Evolutionary conservation across 345 rosid genomes (phyloP), one percentile per base, ranked within the genome.

Genomic region (Combretum micranthum): DNA sequence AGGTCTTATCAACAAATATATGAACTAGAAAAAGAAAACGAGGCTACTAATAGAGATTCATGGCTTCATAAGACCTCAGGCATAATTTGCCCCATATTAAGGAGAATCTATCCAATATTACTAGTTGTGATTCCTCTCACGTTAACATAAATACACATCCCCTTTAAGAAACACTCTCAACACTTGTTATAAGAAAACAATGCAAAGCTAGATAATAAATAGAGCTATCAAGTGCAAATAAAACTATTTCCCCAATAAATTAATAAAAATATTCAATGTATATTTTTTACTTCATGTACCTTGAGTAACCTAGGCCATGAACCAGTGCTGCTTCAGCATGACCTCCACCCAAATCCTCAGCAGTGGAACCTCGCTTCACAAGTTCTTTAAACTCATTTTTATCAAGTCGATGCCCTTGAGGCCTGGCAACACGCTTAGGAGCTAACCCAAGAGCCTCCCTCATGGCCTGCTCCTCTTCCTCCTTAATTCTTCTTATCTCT

Each of bases 381-480:
- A 93, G 94, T 65, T 93, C 99, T 37, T 87, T 72, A 50, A 73
- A 69, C 81, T 93, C 99, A 43, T 89, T 95, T 77, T 93, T 93
- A 72, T 93, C 99, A 52, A 93, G 91, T 44, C 91, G 84, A 65
- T 74, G 86, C 46, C 94, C 91, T 67, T 83, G 97, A 60, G 89
- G 85, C 39, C 78, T 81, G 60, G 70, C 63, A 59, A 91, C 69
- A 46, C 85, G 80, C 75, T 86, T 86, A 22, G 99, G 96, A 60
- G 97, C 99, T 69, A 89, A 75, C 21, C 99, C 99, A 66, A 93
- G 91, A 57, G 96, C 97, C 75, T 93, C 99, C 80, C 96, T 89
- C 99, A 93, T 89, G 71, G 94, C 83, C 62, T 85, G 97, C 66
- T 93, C 99, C 80, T 93, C 97, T 69, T 93, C 84, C 71, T 93